These are phyloP conservation scores for Stagonosporopsis rhizophila DNA, from an alignment of 2,329 filamentous ascomycete genomes.

Conservation along the genomic window DNA sequence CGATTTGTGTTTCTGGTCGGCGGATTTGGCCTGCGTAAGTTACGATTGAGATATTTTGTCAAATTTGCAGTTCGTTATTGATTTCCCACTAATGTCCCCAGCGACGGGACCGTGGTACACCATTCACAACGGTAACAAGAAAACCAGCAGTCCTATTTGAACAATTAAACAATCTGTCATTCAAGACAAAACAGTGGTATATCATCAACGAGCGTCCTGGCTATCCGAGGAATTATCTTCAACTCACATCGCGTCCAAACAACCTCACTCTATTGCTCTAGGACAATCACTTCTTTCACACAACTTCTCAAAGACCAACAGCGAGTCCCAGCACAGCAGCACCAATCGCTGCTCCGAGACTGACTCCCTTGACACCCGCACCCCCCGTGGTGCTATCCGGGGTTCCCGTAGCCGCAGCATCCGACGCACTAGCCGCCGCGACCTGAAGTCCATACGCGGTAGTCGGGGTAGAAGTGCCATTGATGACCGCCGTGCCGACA, in stretches of 20 bases:
- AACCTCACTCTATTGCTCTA: neutral
- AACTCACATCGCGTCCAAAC: neutral
- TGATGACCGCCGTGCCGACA: constrained; percentile 39
- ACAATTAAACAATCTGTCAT: neutral
- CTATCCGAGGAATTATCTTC: neutral
- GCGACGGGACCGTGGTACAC: too few relatives aligned
- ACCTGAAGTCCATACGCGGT: constrained; percentile 45
- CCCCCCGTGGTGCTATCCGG: constrained; percentile 16
- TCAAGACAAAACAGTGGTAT: neutral
- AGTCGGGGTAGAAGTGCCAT: constrained; percentile 28
- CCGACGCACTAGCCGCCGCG: constrained; percentile 33
- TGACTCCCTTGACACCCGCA: constrained; percentile 26
- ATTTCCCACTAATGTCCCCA: too few relatives aligned
- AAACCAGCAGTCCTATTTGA: neutral
- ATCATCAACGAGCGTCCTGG: constrained; percentile 6
- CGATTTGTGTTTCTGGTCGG: too few relatives aligned
- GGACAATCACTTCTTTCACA: neutral
- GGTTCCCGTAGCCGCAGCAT: neutral
- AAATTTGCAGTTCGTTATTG: too few relatives aligned
- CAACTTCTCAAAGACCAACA: constrained; percentile 25
- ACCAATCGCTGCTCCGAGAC: constrained; percentile 29
- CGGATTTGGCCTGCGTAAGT: too few relatives aligned
- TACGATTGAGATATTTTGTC: too few relatives aligned
- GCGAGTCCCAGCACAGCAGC: constrained; percentile 33
- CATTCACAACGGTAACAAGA: too few relatives aligned